Conservation (phyloP, 2,329 filamentous ascomycete species). For the Zopfia rhizophila region DNA sequence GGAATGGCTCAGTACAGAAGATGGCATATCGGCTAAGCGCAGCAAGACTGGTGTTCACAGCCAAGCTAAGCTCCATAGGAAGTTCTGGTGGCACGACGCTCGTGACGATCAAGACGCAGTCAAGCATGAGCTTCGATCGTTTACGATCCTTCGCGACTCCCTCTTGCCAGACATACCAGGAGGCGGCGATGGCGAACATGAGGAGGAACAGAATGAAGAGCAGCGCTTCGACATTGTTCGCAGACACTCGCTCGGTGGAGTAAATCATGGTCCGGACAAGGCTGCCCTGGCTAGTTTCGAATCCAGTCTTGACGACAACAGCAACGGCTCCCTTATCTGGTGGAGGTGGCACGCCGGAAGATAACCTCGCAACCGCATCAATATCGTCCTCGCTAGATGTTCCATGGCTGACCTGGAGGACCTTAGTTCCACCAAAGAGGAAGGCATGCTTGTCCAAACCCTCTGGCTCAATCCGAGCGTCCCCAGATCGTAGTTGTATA, state of each 20-base stretch:
- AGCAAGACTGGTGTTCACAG: conserved; percentile 96
- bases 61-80: conserved; percentile 96
- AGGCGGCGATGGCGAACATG: conserved; percentile 94
- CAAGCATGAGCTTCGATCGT: conserved; percentile 94
- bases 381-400: conserved; percentile 75
- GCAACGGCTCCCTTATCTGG: conserved; percentile 95
- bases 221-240: conserved; percentile 95
- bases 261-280: conserved; percentile 99
- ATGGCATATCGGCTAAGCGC: conserved; percentile 95
- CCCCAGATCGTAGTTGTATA: conserved; percentile 84
- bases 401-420: conserved; percentile 92
- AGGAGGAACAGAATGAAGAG: conserved; percentile 97
- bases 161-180: conserved; percentile 99
- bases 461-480: conserved; percentile 84
- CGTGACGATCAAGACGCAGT: conserved; percentile 97
- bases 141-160: conserved; percentile 95
- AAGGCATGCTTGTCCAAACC: conserved; percentile 97
- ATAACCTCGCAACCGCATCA: conserved; percentile 69
- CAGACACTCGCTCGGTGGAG: conserved; percentile 98
- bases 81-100: conserved; percentile 98
- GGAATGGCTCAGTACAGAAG: conserved; percentile 98
- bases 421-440: conserved; percentile 96
- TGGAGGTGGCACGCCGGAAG: conserved; percentile 81
- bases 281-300: conserved; percentile 97
- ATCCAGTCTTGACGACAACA: conserved; percentile 95